A percentile compares a stretch with the other conserved stretches of the same genome.
These are phyloP conservation scores for Annona cherimola DNA, from an alignment of 164 flowering plant species.

Conservation along the genomic window DNA sequence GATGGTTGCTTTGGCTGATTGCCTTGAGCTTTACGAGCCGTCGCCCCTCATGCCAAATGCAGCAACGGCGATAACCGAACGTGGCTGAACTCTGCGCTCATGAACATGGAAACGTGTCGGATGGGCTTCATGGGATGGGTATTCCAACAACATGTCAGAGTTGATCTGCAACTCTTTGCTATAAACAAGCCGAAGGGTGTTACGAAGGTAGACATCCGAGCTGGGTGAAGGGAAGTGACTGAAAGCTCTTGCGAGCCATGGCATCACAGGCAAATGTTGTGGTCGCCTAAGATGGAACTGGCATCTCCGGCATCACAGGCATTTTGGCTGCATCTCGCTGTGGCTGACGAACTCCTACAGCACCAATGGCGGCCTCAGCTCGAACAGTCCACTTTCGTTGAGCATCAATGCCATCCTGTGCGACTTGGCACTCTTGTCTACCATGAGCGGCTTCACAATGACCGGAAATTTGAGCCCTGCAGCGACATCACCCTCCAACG, in stretches of 20 bases:
- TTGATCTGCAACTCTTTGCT: conserved; percentile 42
- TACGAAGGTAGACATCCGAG: conserved; percentile 28
- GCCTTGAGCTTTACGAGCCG: too few relatives aligned
- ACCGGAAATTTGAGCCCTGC: too few relatives aligned
- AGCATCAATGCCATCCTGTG: too few relatives aligned
- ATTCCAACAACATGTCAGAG: conserved; percentile 20
- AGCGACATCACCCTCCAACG: too few relatives aligned
- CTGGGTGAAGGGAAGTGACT: conserved; percentile 48
- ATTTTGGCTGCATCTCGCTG: conserved; percentile 53
- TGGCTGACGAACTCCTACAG: too few relatives aligned
- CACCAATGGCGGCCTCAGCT: too few relatives aligned
- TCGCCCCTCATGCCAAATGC: conserved; percentile 23
- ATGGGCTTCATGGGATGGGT: conserved; percentile 15
- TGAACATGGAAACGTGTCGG: conserved; percentile 44
- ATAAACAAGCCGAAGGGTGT: conserved; percentile 28
- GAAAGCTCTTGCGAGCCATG: conserved; percentile 49
- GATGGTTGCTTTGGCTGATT: too few relatives aligned
- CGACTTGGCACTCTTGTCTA: too few relatives aligned
- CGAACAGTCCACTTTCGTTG: too few relatives aligned
- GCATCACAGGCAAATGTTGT: conserved; percentile 47
- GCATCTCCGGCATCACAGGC: conserved; percentile 37
- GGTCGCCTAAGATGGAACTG: conserved; percentile 72
- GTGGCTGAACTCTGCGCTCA: conserved; percentile 71
- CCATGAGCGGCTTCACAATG: too few relatives aligned
- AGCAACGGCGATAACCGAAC: conserved; percentile 39